These are phyloP conservation scores for Apiospora marii DNA, from an alignment of 2,329 filamentous ascomycete genomes.

Conservation along the genomic window DNA sequence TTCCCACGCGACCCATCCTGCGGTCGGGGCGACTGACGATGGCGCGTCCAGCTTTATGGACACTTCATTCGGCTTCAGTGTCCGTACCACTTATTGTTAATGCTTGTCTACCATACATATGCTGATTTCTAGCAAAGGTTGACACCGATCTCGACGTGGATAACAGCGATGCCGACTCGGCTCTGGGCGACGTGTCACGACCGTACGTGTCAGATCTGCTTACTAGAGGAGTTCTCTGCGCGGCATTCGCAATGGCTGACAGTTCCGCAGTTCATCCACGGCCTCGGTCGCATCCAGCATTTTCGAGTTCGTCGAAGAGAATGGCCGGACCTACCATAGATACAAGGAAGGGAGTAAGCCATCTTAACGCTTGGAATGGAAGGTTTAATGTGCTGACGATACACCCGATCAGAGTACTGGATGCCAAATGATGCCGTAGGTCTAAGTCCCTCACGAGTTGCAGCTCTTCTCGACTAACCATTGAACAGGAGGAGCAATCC, in stretches of 20 bases:
- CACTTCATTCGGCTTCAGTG: conserved; percentile 4
- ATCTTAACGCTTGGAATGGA: background rate
- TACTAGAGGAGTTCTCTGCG: background rate
- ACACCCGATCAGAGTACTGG: conserved; percentile 31
- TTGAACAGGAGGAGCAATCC: conserved; percentile 21
- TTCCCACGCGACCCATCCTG: background rate
- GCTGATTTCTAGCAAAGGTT: background rate
- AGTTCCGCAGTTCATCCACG: background rate
- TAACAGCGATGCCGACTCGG: conserved; percentile 23
- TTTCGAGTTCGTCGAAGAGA: conserved; percentile 36
- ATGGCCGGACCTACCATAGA: conserved; percentile 37
- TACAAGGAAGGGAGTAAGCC: conserved; percentile 39
- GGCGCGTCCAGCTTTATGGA: background rate
- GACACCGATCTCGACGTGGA: background rate
- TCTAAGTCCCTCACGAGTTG: background rate
- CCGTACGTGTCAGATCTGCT: background rate
- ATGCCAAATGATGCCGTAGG: conserved; percentile 37
- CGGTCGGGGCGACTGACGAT: background rate
- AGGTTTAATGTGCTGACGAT: background rate
- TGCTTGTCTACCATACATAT: background rate
- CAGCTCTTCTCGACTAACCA: background rate
- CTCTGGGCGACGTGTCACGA: conserved; percentile 15
- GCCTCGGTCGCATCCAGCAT: conserved; percentile 35
- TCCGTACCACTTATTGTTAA: background rate
- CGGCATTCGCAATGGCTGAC: background rate